Conservation (phyloP, 1,284 basidiomycete genomes). For the Pholiota adiposa region DNA sequence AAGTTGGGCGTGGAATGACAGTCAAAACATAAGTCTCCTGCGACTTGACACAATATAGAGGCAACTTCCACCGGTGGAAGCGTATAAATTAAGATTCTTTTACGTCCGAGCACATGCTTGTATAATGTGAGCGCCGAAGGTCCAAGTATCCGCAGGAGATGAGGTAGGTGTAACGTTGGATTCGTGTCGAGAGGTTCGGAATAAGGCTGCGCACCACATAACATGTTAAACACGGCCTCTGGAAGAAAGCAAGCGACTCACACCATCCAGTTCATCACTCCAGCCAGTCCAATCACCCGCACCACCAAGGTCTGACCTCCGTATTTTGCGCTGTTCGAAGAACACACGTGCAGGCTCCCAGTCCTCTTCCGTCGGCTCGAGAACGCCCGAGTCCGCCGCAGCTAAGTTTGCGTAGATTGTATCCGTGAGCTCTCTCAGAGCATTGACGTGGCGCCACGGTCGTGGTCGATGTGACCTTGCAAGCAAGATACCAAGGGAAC, state of each 20-base stretch:
- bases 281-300: conserved; percentile 68
- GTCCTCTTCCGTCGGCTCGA: conserved; percentile 58
- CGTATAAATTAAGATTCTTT: conserved; percentile 75
- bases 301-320: conserved; percentile 49
- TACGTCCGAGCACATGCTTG: conserved; percentile 74
- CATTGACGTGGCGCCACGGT: conserved; percentile 71
- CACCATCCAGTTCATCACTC: conserved; percentile 63
- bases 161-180: conserved; percentile 68
- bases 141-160: conserved; percentile 73
- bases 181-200: conserved; percentile 39
- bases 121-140: conserved; percentile 77
- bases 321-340: conserved; percentile 64
- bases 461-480: conserved; percentile 64
- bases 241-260: conserved; percentile 30
- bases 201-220: conserved; percentile 33
- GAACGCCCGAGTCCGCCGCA: conserved; percentile 38
- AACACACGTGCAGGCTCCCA: conserved; percentile 66
- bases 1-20: conserved; percentile 40
- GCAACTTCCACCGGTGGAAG: conserved; percentile 78
- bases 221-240: conserved; percentile 3
- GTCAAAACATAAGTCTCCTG: conserved; percentile 72
- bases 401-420: conserved; percentile 59
- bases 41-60: conserved; percentile 74
- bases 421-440: conserved; percentile 62
- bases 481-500: conserved; percentile 76